A percentile compares a stretch with the other conserved stretches of the same genome.
phyloP scores from a whole-genome alignment of 345 rosid genomes.

The Nephelium lappaceum region DNA sequence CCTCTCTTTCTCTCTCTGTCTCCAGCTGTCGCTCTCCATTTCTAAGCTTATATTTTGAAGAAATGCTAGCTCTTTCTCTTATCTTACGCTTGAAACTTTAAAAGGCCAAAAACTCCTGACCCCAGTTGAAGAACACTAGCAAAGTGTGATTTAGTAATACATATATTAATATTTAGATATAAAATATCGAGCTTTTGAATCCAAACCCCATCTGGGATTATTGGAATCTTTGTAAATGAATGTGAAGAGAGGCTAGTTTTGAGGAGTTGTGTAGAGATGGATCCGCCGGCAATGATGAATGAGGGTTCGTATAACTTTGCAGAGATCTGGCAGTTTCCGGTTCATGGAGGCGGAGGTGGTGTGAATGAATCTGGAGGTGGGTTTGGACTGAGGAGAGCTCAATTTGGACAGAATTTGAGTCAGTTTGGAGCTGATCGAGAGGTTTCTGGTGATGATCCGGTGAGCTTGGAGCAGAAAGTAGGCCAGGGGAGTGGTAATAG shows the following conservation, averaged over 20 bases:
- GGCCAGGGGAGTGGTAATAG: slow-evolving; percentile 39
- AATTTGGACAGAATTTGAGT: slow-evolving; percentile 34
- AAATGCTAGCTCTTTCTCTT: not conserved
- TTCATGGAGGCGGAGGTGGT: slow-evolving; percentile 39
- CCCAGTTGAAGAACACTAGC: not conserved
- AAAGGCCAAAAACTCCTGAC: not conserved
- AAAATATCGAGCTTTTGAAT: not conserved
- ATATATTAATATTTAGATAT: not conserved
- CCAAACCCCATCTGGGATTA: not conserved
- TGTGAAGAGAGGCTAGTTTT: not conserved
- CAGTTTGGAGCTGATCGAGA: slow-evolving; percentile 43
- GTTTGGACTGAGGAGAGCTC: slow-evolving; percentile 36
- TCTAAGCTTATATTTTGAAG: not conserved
- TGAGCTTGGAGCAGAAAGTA: slow-evolving; percentile 41
- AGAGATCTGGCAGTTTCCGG: slow-evolving; percentile 86
- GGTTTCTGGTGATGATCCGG: slow-evolving; percentile 40
- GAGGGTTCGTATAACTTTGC: slow-evolving; percentile 54
- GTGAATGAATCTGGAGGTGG: slow-evolving; percentile 24
- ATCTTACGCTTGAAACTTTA: not conserved
- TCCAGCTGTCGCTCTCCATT: not conserved
- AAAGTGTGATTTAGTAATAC: too few species aligned
- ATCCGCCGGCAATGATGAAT: slow-evolving; percentile 69
- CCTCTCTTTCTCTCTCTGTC: slow-evolving; percentile 7
- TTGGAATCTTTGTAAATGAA: not conserved
- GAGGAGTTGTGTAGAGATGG: slow-evolving; percentile 40